These are phyloP conservation scores for Magnolia sinica DNA, from an alignment of 164 flowering plant genomes.

Conservation along the genomic window DNA sequence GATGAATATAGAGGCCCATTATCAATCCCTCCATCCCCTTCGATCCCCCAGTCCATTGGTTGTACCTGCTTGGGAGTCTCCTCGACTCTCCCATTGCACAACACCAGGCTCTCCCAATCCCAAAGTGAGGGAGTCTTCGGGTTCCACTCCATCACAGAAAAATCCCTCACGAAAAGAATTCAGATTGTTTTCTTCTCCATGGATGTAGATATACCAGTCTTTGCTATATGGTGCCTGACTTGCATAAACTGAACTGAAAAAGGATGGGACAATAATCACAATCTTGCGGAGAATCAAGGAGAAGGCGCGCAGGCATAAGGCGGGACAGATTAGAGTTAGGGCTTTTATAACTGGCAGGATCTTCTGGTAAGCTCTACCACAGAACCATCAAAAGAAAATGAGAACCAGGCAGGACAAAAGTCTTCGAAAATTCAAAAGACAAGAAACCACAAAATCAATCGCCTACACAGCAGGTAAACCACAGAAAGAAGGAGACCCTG, in stretches of 20 bases:
- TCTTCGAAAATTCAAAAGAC: no score
- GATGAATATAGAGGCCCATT: slow-evolving; percentile 43
- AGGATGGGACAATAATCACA: not conserved
- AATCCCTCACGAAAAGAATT: slow-evolving; percentile 12
- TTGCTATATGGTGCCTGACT: not conserved
- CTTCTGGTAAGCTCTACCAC: not conserved
- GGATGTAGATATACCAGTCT: not conserved
- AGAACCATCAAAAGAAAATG: not conserved
- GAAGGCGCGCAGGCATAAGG: not conserved
- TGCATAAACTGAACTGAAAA: not conserved
- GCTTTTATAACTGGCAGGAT: not conserved
- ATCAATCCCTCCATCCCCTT: slow-evolving; percentile 43
- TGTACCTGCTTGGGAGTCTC: slow-evolving; percentile 29
- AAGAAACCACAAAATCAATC: no score
- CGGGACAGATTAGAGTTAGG: not conserved
- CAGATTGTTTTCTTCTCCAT: not conserved
- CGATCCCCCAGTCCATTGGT: slow-evolving; percentile 41
- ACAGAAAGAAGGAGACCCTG: no score
- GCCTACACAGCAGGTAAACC: no score
- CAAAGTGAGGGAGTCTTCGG: slow-evolving; percentile 34
- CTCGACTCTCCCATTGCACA: slow-evolving; percentile 28
- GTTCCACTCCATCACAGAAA: slow-evolving; percentile 51
- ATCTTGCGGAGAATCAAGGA: not conserved
- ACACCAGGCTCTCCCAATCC: slow-evolving; percentile 49
- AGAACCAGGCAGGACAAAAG: not conserved